Evolutionary conservation across 768 basidiomycete species (phyloP).

Genomic region (Dioszegia aurantiaca): DNA sequence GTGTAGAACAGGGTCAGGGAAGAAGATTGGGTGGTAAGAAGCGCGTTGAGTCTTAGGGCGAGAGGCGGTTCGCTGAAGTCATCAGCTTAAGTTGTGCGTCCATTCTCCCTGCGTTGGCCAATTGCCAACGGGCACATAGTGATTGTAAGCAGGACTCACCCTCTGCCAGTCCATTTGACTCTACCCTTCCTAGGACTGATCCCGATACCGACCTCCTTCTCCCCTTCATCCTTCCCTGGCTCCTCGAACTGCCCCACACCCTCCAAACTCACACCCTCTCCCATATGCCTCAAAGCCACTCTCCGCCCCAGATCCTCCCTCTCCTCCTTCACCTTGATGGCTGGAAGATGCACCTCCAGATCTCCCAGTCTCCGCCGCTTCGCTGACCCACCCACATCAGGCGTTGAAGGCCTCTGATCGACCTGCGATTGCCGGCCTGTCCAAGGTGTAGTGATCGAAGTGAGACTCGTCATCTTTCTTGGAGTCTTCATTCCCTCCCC

Average conservation of each 20-base stretch:
- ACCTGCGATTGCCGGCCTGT: not conserved
- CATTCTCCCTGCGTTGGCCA: too few species aligned
- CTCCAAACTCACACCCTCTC: not conserved
- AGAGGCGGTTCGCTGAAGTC: constrained; percentile 24
- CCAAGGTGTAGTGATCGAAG: constrained; percentile 7
- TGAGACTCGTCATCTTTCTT: not conserved
- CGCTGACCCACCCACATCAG: not conserved
- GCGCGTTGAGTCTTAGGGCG: constrained; percentile 28
- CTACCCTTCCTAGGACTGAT: constrained; percentile 34
- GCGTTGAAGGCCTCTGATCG: not conserved
- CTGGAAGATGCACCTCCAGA: constrained; percentile 6
- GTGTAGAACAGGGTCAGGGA: constrained; percentile 43
- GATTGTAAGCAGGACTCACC: constrained; percentile 21
- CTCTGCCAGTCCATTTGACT: constrained; percentile 26
- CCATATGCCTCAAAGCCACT: constrained; percentile 10
- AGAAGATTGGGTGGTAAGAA: constrained; percentile 25
- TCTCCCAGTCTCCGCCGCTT: constrained; percentile 9
- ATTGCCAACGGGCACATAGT: too few species aligned
- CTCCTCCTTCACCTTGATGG: constrained; percentile 12
- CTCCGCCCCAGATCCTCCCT: constrained; percentile 14
- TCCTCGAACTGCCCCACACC: constrained; percentile 8
- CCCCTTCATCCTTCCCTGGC: constrained; percentile 10
- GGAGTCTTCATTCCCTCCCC: constrained; percentile 1
- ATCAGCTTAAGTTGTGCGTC: too few species aligned
- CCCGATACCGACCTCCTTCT: constrained; percentile 38